Evolutionary conservation across 768 basidiomycete species (phyloP).

Genomic region (Termitomyces sp.): DNA sequence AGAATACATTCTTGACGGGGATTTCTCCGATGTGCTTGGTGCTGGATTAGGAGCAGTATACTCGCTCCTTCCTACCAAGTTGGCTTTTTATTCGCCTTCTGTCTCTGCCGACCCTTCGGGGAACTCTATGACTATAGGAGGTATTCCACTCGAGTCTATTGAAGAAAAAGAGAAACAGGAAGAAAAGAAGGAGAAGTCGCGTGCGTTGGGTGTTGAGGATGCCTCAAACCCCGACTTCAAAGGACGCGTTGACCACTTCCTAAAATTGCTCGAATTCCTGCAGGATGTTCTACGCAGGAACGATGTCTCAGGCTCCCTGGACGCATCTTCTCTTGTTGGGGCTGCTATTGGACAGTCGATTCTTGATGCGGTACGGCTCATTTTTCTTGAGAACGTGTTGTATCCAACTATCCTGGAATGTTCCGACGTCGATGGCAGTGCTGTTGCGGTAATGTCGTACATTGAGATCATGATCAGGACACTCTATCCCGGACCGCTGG

Average conservation of each 20-base stretch:
- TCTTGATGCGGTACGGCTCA: constrained; percentile 72
- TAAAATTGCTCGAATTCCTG: constrained; percentile 86
- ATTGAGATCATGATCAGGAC: constrained; percentile 85
- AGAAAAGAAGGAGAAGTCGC: constrained; percentile 42
- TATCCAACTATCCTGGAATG: constrained; percentile 93
- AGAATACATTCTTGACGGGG: constrained; percentile 93
- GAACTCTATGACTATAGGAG: constrained; percentile 71
- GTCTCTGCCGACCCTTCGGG: constrained; percentile 32
- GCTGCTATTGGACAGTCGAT: constrained; percentile 80
- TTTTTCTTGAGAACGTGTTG: constrained; percentile 89
- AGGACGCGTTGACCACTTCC: constrained; percentile 77
- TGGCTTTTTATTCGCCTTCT: constrained; percentile 55
- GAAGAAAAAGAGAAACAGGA: constrained; percentile 50
- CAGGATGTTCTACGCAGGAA: constrained; percentile 84
- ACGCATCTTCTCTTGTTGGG: constrained; percentile 66
- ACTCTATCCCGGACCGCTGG: constrained; percentile 61
- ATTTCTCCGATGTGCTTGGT: constrained; percentile 95
- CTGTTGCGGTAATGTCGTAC: constrained; percentile 93
- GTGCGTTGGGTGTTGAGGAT: constrained; percentile 67
- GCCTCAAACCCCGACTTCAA: constrained; percentile 74
- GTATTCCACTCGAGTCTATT: constrained; percentile 45
- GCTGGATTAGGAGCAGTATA: constrained; percentile 93
- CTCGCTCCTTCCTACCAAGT: constrained; percentile 83
- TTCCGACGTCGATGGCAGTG: constrained; percentile 90
- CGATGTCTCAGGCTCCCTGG: constrained; percentile 38